Evolutionary conservation across 371 early-diverging fungal species (phyloP).

Genomic region (Furculomyces boomerangus): DNA sequence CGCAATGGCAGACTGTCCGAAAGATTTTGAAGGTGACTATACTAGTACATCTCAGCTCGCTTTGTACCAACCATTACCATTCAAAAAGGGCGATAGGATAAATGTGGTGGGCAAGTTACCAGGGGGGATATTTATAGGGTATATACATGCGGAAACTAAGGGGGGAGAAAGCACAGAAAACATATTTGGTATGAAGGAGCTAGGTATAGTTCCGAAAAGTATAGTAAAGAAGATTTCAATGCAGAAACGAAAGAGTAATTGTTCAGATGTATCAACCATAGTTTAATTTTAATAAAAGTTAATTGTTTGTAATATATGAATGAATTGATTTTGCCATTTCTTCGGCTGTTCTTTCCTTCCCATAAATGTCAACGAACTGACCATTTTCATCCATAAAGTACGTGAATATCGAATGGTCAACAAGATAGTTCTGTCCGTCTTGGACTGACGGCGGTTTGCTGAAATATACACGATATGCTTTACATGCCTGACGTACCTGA

Average conservation of each 20-base stretch:
- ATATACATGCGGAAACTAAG: neutral
- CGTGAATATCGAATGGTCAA: slow-evolving; percentile 96
- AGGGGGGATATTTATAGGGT: neutral
- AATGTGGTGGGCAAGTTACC: neutral
- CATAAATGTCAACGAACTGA: slow-evolving; percentile 75
- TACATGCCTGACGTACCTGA: slow-evolving; percentile 66
- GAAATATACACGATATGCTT: slow-evolving; percentile 86
- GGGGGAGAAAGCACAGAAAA: too few species aligned
- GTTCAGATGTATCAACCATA: too few species aligned
- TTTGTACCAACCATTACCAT: slow-evolving; percentile 1
- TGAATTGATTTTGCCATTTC: slow-evolving; percentile 39
- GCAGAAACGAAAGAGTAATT: neutral
- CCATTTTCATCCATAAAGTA: slow-evolving; percentile 90
- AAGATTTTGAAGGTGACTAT: neutral
- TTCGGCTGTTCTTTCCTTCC: slow-evolving; percentile 47
- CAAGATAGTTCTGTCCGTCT: slow-evolving; percentile 81
- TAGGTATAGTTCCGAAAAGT: neutral
- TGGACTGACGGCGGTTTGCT: slow-evolving; percentile 66
- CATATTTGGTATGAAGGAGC: neutral
- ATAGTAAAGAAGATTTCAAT: neutral
- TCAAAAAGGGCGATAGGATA: neutral
- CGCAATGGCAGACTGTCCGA: neutral
- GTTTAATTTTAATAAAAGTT: neutral
- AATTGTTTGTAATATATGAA: slow-evolving; percentile 29
- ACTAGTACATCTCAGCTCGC: too few species aligned